Percentiles rank a stretch among this genome's conserved stretches.
These are phyloP conservation scores for Mycosarcoma maydis DNA, from an alignment of 1,284 basidiomycete species.

Conservation along the genomic window DNA sequence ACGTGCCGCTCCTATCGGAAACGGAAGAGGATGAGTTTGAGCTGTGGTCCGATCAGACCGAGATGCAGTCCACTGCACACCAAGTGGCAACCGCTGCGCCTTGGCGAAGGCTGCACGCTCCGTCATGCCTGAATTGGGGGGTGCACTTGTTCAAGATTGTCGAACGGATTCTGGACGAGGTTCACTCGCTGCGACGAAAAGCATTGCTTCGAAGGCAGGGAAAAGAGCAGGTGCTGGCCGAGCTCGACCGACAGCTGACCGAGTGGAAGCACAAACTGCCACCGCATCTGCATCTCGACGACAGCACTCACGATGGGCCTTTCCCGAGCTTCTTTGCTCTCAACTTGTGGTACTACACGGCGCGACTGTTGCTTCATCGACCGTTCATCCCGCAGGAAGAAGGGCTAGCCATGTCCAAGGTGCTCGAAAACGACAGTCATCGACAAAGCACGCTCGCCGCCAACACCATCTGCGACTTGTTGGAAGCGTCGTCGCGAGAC, in stretches of 20 bases:
- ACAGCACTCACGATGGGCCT: constrained; percentile 38
- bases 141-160: constrained; percentile 58
- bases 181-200: constrained; percentile 59
- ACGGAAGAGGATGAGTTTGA: constrained; percentile 69
- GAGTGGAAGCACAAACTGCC: constrained; percentile 53
- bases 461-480: constrained; percentile 56
- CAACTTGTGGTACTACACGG: constrained; percentile 59
- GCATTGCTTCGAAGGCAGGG: constrained; percentile 52
- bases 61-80: constrained; percentile 34
- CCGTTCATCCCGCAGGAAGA: constrained; percentile 62
- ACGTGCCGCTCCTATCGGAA: constrained; percentile 67
- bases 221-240: constrained; percentile 41
- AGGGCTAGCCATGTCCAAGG: constrained; percentile 40
- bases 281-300: constrained; percentile 40
- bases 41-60: constrained; percentile 64
- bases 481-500: constrained; percentile 43
- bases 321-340: constrained; percentile 55
- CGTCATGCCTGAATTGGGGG: constrained; percentile 55
- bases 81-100: not conserved
- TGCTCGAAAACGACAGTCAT: constrained; percentile 50
- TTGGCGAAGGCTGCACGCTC: constrained; percentile 38
- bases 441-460: constrained; percentile 51
- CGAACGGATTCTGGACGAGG: constrained; percentile 53
- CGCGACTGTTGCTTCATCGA: constrained; percentile 52
- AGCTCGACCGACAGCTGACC: constrained; percentile 53